Conservation (phyloP, 129 eudicot species). For the Rutidosis leptorrhynchoides region DNA sequence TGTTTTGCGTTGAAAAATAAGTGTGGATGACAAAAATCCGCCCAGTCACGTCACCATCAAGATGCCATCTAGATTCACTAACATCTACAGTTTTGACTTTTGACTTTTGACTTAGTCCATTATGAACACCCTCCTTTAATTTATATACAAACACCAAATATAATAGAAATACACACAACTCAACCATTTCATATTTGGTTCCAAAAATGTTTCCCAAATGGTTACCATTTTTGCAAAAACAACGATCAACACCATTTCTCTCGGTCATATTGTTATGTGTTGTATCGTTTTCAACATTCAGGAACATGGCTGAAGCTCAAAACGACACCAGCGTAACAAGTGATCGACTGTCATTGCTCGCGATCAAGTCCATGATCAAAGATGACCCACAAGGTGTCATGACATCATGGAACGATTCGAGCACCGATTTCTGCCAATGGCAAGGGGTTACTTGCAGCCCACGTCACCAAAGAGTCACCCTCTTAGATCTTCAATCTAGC, state of each 20-base stretch:
- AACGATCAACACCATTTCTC: conserved; percentile 1
- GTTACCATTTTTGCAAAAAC: conserved; percentile 8
- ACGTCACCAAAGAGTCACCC: conserved; percentile 31
- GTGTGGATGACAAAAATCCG: too few relatives aligned
- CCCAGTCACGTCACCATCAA: conserved; percentile 10
- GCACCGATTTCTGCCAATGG: conserved; percentile 25
- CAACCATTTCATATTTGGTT: not conserved
- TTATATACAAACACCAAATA: not conserved
- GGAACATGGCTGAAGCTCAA: not conserved
- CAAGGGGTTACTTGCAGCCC: conserved; percentile 31
- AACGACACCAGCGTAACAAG: not conserved
- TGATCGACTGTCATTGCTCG: conserved; percentile 24
- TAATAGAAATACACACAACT: not conserved
- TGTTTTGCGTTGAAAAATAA: too few relatives aligned
- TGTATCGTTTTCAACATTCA: not conserved
- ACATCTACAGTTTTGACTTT: conserved; percentile 5
- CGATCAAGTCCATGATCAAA: conserved; percentile 29
- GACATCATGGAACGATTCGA: conserved; percentile 30
- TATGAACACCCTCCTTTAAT: not conserved
- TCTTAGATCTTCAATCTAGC: conserved; percentile 13
- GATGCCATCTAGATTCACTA: not conserved
- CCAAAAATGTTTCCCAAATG: conserved; percentile 19
- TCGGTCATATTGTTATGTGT: not conserved
- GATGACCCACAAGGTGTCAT: conserved; percentile 29
- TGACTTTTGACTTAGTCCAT: too few relatives aligned